Conservation (phyloP, 2,329 filamentous ascomycete species). For the Cordyceps javanica region DNA sequence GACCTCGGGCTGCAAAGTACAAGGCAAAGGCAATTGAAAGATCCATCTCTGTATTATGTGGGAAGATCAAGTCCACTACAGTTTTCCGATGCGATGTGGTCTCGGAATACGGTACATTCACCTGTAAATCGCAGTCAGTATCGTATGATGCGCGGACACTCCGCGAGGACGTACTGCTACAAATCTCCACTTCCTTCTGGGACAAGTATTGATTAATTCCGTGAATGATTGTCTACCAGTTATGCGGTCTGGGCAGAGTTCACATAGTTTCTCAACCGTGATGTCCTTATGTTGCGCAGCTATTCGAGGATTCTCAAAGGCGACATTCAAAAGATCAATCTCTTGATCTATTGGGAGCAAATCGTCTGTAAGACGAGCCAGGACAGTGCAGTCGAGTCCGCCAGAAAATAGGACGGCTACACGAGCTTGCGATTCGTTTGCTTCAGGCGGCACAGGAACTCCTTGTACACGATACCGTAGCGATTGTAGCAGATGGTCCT, state of each 20-base stretch:
- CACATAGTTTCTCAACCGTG: conserved; percentile 49
- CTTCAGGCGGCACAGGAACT: conserved; percentile 53
- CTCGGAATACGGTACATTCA: conserved; percentile 78
- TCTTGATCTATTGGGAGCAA: conserved; percentile 60
- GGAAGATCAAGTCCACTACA: conserved; percentile 74
- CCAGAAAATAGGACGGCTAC: conserved; percentile 88
- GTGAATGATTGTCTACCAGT: conserved; percentile 74
- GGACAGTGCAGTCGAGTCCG: conserved; percentile 83
- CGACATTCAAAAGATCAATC: conserved; percentile 90
- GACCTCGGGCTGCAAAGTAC: conserved; percentile 86
- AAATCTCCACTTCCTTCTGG: conserved; percentile 72
- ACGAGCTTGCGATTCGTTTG: conserved; percentile 35
- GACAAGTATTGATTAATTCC: conserved; percentile 68
- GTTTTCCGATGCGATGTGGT: conserved; percentile 60
- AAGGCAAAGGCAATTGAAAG: conserved; percentile 87
- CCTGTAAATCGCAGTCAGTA: conserved; percentile 29
- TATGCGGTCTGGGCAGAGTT: conserved; percentile 81
- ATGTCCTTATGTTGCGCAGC: conserved; percentile 44
- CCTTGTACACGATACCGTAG: conserved; percentile 58
- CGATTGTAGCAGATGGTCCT: conserved; percentile 51
- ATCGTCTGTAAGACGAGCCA: conserved; percentile 76
- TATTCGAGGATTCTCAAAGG: conserved; percentile 86
- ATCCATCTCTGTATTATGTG: conserved; percentile 98
- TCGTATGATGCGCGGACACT: neutral
- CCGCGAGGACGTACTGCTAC: conserved; percentile 49